Base-by-base conservation (phyloP, 345 rosid genomes). In the Microcos paniculata region DNA sequence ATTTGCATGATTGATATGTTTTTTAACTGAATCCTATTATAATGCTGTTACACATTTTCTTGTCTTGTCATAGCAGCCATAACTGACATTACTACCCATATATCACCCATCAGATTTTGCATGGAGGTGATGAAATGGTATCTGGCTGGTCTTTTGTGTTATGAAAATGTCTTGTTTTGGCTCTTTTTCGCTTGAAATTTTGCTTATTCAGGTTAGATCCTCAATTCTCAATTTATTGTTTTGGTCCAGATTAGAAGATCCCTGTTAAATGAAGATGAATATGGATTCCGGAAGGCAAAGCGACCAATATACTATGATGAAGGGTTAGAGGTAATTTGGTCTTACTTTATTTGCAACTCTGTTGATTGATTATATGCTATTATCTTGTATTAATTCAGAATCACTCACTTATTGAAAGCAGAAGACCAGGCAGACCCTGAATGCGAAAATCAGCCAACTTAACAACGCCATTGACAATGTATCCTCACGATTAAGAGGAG, bases 381-480 rank as follows among this genome's bases (percentile, higher is more conserved):
- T 19, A 9, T 62, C 13, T 57, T 0, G 13, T 31, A 26, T 51
- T 43, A 46, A 67, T 48, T 48, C 59, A 23, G 55, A 55, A 38
- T 61, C 48, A 43, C 26, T 62, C 53, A 26, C 46, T 35, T 35
- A 79, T 70, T 24, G 33, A 46, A 71, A 81, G 83, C 90, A 92
- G 96, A 91, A 87, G 74, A 93, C 98, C 65, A 90, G 96, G 85
- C 89, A 88, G 83, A 91, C 98, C 28, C 51, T 93, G 90, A 91
- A 91, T 75, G 90, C 82, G 62, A 95, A 95, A 84, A 88, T 93
- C 79, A 83, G 85, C 82, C 99, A 95, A 77, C 93, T 95, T 70
- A 95, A 91, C n/a, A n/a, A n/a, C 70, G 98, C 98, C 23, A 95
- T 95, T 28, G 98, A 95, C 92, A 90, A 89, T 38, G 93, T 93